Evolutionary conservation across 2,329 filamentous ascomycete species (phyloP), one percentile per base, ranked within the genome.

Genomic region (Akanthomyces uredinophilus): DNA sequence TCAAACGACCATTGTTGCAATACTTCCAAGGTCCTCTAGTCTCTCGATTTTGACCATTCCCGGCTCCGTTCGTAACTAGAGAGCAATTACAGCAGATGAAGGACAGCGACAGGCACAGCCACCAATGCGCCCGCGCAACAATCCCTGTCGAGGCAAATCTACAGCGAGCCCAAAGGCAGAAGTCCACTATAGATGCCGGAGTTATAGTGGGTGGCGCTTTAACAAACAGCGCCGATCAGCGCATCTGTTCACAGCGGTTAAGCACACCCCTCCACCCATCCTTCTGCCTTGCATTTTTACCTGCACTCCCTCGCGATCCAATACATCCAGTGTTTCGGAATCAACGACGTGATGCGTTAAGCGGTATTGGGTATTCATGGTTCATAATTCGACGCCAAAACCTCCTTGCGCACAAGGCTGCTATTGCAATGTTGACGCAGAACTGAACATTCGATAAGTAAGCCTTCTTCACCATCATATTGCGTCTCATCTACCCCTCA

Each of bases 301-400:
- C 35, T 27, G 22, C 32, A 32, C 56, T 43, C 46, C 55, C 32
- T 50, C 32, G 20, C 35, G 37, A 60, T 53, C 20, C n/a, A 44
- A 52, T 24, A 60, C 57, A 10, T 52, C 39, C 49, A 52, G 37
- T 50, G 57, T 60, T 60, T 60, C 49, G 49, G 37, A 53, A 46
- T 20, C 5, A 7, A 60, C 29, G 24, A 44, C 16, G 18, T 51
- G n/a, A 47, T 47, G 18, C n/a, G 14, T 16, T n/a, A 5, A 57
- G 41, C 18, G 11, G 13, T 8, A 16, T 14, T 54, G 20, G 24
- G 14, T 41, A 27, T 41, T 54, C 32, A 54, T 10, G 8, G 4
- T 16, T 39, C 16, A 10, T 5, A 16, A 24, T 24, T 8, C 44
- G 22, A 10, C 32, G 32, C 10, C 7, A 35, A 35, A 35, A 11